These are phyloP conservation scores for Russula earlei DNA, from an alignment of 768 basidiomycete genomes.

Conservation along the genomic window DNA sequence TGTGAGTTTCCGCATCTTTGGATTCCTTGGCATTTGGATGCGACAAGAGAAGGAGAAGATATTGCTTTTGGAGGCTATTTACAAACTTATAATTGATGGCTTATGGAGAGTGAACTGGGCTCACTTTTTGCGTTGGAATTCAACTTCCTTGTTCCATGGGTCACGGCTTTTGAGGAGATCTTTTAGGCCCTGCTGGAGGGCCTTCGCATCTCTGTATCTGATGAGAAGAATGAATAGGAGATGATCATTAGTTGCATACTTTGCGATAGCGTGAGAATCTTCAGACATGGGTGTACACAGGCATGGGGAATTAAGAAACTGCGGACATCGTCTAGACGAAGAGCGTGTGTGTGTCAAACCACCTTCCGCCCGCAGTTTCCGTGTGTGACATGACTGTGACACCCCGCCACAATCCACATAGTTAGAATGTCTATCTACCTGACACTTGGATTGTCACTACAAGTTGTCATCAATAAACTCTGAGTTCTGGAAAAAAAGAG, in stretches of 20 bases:
- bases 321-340: slow-evolving; percentile 1
- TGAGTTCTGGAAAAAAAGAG: too few relatives aligned
- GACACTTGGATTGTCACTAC: too few relatives aligned
- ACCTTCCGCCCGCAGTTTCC: too few relatives aligned
- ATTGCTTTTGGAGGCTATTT: slow-evolving; percentile 56
- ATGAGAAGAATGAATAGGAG: slow-evolving; percentile 14
- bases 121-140: slow-evolving; percentile 80
- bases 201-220: slow-evolving; percentile 62
- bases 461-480: too few relatives aligned
- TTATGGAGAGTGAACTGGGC: slow-evolving; percentile 24
- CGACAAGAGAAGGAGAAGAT: slow-evolving; percentile 58
- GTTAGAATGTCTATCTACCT: too few relatives aligned
- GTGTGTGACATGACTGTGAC: too few relatives aligned
- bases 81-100: slow-evolving; percentile 16
- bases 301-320: slow-evolving; percentile 7
- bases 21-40: slow-evolving; percentile 64
- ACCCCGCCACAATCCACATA: too few relatives aligned
- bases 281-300: slow-evolving; percentile 30
- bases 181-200: slow-evolving; percentile 64
- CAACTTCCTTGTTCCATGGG: slow-evolving; percentile 80
- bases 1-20: slow-evolving; percentile 69
- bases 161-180: slow-evolving; percentile 62
- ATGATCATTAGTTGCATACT: slow-evolving; percentile 22
- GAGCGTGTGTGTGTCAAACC: too few relatives aligned
- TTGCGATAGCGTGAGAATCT: slow-evolving; percentile 31